These are phyloP conservation scores for Leishmania tarentolae DNA, from an alignment of 208 protist species.

Conservation along the genomic window DNA sequence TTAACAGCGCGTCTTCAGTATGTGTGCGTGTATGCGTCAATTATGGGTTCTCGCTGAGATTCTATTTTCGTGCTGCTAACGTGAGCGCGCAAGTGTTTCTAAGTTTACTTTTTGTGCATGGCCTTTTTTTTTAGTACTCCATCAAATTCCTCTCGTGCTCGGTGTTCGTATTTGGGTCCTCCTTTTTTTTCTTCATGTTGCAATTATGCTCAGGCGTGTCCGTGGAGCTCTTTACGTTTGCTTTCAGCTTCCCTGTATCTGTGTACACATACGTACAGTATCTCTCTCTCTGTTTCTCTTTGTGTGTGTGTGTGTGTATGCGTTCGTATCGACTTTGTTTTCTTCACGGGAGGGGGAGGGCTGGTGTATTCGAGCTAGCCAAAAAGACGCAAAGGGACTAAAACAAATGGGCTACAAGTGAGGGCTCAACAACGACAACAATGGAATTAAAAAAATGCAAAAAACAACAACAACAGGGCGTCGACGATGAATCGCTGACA, in stretches of 20 bases:
- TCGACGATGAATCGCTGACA: neutral
- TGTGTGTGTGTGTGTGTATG: neutral
- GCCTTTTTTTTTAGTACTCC: neutral
- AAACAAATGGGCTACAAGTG: neutral
- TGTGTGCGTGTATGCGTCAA: neutral
- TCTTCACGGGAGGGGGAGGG: neutral
- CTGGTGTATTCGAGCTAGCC: neutral
- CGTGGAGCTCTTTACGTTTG: neutral
- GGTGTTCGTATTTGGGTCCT: neutral
- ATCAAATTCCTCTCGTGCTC: neutral
- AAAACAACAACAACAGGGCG: neutral
- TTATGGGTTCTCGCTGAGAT: neutral
- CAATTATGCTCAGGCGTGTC: neutral
- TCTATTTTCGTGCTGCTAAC: neutral
- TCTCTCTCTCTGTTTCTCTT: neutral
- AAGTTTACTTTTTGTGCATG: no score
- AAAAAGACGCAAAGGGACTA: neutral
- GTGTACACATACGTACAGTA: neutral
- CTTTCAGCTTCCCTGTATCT: neutral
- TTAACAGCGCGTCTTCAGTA: neutral
- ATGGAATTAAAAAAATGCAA: neutral
- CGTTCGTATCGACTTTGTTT: neutral
- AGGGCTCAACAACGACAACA: neutral
- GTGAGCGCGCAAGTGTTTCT: neutral
- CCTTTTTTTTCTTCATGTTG: neutral